A percentile compares a stretch with the other conserved stretches of the same genome.
phyloP scores from a whole-genome alignment of 225 moss, liverwort and hornwort species.

The Lunularia cruciata region DNA sequence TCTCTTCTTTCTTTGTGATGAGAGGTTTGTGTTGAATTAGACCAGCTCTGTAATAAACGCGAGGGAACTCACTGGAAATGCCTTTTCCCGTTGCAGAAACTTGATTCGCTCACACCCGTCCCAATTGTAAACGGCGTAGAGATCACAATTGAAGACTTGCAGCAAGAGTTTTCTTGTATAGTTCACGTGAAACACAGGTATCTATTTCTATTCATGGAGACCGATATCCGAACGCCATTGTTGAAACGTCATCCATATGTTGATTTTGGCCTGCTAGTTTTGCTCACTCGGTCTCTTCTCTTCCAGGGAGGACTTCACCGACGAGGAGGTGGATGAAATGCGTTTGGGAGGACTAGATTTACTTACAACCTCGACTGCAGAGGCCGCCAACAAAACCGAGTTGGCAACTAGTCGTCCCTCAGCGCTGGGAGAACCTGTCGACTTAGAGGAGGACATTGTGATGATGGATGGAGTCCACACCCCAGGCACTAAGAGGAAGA shows the following conservation, averaged over 20 bases:
- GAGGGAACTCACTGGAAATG: not conserved
- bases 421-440: not conserved
- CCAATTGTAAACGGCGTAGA: conserved; percentile 76
- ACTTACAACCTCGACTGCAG: conserved; percentile 20
- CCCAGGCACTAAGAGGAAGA: conserved; percentile 11
- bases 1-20: no score
- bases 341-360: conserved; percentile 57
- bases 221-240: no score
- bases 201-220: no score
- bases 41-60: no score
- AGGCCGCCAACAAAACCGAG: conserved; percentile 7
- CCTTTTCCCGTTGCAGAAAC: conserved; percentile 45
- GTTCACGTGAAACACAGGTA: conserved; percentile 94
- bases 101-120: conserved; percentile 60
- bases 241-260: not conserved
- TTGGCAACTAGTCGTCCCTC: not conserved
- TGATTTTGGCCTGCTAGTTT: no score
- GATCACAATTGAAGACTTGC: conserved; percentile 82
- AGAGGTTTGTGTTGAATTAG: no score
- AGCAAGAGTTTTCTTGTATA: conserved; percentile 90
- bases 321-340: conserved; percentile 78
- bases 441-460: conserved; percentile 16
- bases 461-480: conserved; percentile 14
- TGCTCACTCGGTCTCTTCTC: not conserved
- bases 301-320: conserved; percentile 74